Percentiles rank a stretch among this genome's conserved stretches.
phyloP scores from a whole-genome alignment of 2,329 filamentous ascomycete species.

The Ophiocordyceps unilateralis region DNA sequence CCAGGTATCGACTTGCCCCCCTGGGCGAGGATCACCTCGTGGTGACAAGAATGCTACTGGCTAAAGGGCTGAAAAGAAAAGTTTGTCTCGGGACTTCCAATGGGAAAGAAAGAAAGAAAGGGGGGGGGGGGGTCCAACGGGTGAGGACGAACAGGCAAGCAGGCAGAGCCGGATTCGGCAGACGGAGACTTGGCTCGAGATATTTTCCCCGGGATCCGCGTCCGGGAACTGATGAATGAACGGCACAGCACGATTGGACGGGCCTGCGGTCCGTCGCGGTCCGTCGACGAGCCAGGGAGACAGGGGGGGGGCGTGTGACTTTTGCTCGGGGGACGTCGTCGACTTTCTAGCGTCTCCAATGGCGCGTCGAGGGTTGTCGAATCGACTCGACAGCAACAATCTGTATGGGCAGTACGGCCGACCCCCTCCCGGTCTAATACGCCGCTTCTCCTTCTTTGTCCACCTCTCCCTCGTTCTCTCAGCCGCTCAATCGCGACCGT shows the following conservation, averaged over 20 bases:
- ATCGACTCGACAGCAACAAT: too few relatives aligned
- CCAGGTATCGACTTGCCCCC: neutral
- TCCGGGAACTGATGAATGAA: neutral
- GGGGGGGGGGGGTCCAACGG: too few relatives aligned
- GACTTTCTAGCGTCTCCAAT: neutral
- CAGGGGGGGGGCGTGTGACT: neutral
- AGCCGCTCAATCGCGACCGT: too few relatives aligned
- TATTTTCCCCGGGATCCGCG: neutral
- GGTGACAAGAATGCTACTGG: neutral
- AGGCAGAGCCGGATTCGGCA: neutral
- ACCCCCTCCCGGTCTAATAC: too few relatives aligned
- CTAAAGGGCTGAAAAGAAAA: neutral
- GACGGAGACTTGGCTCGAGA: neutral
- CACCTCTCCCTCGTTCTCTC: too few relatives aligned
- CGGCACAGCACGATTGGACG: neutral
- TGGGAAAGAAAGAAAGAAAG: neutral
- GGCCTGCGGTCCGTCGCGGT: neutral
- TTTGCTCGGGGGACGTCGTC: neutral
- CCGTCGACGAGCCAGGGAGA: neutral
- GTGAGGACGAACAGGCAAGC: neutral
- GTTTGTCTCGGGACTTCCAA: neutral
- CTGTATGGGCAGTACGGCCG: too few relatives aligned
- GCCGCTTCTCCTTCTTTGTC: too few relatives aligned
- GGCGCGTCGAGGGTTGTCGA: neutral
- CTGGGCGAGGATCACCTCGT: neutral